These are phyloP conservation scores for Vitrella brassicaformis DNA, from an alignment of 73 alveolate genomes.

Conservation along the genomic window DNA sequence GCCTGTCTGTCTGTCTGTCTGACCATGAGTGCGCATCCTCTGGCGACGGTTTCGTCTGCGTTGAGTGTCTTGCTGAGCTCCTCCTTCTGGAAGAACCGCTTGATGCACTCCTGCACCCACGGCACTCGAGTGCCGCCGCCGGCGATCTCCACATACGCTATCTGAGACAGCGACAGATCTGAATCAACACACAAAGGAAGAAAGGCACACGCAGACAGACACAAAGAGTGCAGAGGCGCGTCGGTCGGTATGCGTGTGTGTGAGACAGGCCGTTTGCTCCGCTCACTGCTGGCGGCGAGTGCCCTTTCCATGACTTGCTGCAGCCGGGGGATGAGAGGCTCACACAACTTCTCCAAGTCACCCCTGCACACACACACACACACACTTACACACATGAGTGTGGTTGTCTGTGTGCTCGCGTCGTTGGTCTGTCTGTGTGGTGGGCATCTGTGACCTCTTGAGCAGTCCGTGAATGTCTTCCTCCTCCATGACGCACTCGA, in stretches of 20 bases:
- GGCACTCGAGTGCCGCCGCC: slow-evolving; percentile 76
- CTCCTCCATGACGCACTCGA: slow-evolving; percentile 72
- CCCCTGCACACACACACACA: too few species aligned
- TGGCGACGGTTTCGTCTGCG: slow-evolving; percentile 87
- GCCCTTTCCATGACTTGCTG: slow-evolving; percentile 43
- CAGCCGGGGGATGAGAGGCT: slow-evolving; percentile 42
- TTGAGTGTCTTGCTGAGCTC: slow-evolving; percentile 80
- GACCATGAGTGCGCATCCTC: slow-evolving; percentile 94
- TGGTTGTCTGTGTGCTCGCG: too few species aligned
- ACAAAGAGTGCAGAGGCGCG: too few species aligned
- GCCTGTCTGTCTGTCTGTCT: not conserved
- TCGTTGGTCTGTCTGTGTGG: too few species aligned
- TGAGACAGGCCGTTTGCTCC: too few species aligned
- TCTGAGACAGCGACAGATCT: too few species aligned
- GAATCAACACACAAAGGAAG: too few species aligned
- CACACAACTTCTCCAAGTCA: slow-evolving; percentile 56
- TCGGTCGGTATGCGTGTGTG: too few species aligned
- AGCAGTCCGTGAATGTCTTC: slow-evolving; percentile 56
- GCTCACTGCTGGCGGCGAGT: slow-evolving; percentile 42
- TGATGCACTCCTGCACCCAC: slow-evolving; percentile 44
- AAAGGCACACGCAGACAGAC: too few species aligned
- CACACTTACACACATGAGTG: too few species aligned
- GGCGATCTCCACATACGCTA: slow-evolving; percentile 66
- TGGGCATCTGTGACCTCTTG: too few species aligned
- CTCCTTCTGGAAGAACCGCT: slow-evolving; percentile 61